These are phyloP conservation scores for Didymella keratinophila DNA, from an alignment of 2,329 filamentous ascomycete genomes.

Conservation along the genomic window DNA sequence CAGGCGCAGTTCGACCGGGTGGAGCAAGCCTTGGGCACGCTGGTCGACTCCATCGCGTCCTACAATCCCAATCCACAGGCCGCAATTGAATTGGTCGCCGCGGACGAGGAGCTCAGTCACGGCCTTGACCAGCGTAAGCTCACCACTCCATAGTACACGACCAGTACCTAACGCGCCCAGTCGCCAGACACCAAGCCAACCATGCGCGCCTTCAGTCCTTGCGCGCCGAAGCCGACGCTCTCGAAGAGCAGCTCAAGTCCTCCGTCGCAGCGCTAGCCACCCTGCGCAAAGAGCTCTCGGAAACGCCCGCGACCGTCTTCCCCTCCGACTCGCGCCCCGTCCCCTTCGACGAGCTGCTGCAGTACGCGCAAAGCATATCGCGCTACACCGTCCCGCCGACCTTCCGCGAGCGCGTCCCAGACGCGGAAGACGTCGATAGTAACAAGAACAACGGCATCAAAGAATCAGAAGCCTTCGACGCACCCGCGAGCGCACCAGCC, in stretches of 20 bases:
- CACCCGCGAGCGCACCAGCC: slow-evolving; percentile 31
- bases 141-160: neutral
- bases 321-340: slow-evolving; percentile 59
- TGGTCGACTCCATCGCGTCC: slow-evolving; percentile 82
- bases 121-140: slow-evolving; percentile 70
- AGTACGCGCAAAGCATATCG: slow-evolving; percentile 80
- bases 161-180: slow-evolving; percentile 51
- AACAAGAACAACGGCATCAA: slow-evolving; percentile 16
- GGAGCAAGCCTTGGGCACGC: slow-evolving; percentile 63
- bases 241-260: slow-evolving; percentile 76
- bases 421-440: slow-evolving; percentile 10
- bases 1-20: slow-evolving; percentile 56
- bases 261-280: slow-evolving; percentile 74
- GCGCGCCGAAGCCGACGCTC: slow-evolving; percentile 68
- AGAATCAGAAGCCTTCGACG: slow-evolving; percentile 32
- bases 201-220: slow-evolving; percentile 72
- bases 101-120: slow-evolving; percentile 71
- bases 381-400: slow-evolving; percentile 79
- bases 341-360: slow-evolving; percentile 75
- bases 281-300: slow-evolving; percentile 75
- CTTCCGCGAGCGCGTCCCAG: slow-evolving; percentile 44
- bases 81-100: slow-evolving; percentile 73
- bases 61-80: slow-evolving; percentile 77
- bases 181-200: slow-evolving; percentile 79
- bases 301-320: slow-evolving; percentile 49